These are phyloP conservation scores for Pyricularia sp. DNA, from an alignment of 2,329 filamentous ascomycete genomes.

Conservation along the genomic window DNA sequence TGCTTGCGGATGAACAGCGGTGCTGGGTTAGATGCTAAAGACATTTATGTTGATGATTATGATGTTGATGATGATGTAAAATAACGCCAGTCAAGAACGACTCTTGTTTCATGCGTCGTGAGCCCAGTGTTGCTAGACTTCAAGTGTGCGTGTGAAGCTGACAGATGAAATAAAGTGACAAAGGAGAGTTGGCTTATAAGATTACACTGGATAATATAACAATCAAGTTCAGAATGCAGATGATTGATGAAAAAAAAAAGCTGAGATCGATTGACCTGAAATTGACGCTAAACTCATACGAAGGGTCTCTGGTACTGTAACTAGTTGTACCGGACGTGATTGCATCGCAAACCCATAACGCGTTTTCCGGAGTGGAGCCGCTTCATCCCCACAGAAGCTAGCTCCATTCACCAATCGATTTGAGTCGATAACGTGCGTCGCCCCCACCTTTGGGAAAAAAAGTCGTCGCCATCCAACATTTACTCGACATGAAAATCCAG, in stretches of 20 bases:
- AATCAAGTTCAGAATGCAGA: background rate
- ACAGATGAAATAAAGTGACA: too few species aligned
- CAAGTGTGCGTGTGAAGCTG: too few species aligned
- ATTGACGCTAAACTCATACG: background rate
- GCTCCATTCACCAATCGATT: background rate
- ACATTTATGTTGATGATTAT: background rate
- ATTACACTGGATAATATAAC: too few species aligned
- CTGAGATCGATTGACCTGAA: background rate
- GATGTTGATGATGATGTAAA: too few species aligned
- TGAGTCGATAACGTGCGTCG: background rate
- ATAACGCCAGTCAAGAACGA: background rate
- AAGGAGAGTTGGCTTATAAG: too few species aligned
- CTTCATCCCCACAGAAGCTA: background rate
- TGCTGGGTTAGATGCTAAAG: background rate
- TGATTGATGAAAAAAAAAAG: background rate
- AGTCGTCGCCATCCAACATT: background rate
- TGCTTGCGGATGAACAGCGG: background rate
- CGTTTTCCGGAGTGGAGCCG: background rate
- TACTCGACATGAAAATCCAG: background rate
- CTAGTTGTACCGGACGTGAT: background rate
- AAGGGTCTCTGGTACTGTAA: background rate
- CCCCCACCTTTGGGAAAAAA: background rate
- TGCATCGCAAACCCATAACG: background rate
- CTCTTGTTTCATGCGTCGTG: background rate
- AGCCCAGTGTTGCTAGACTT: background rate